Evolutionary conservation across 345 rosid species (phyloP), one percentile per base, ranked within the genome.

Genomic region (Combretum micranthum): DNA sequence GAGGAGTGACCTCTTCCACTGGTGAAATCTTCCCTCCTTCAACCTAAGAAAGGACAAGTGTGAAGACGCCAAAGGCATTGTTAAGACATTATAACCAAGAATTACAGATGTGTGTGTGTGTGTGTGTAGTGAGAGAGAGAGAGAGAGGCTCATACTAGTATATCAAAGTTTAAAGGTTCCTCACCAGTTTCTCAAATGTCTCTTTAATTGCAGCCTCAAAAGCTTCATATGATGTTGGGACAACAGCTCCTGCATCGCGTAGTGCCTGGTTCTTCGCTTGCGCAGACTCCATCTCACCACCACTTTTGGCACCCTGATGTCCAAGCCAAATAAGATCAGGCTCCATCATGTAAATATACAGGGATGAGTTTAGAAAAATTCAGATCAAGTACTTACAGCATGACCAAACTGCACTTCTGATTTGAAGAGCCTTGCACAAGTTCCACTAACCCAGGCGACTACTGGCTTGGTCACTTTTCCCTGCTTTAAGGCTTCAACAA

Each of bases 261-360:
- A 92, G 75, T 47, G 98, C 97, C 79, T 88, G 90, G 76, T 92
- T 92, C 88, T 92, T 92, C n/a, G 88, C 98, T 74, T 92, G 98
- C 49, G 98, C 98, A 50, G 98, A 92, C 63, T 92, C 98, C 91
- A 92, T 68, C 77, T 86, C 98, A 16, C 89, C 95, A 13, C 97
- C 98, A 69, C 97, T 92, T 82, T 92, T 92, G 66, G 98, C 97
- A 32, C 97, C 98, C 98, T 92, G 72, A 60, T 66, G 19, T 15
- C 4, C 15, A 14, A 54, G 42, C 42, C 39, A 47, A 60, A 58
- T 42, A 55, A 59, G 48, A 56, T 60, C 15, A 47, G 57, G 42
- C 55, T 7, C 39, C 39, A 32, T 32, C 39, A 4, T 4, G 6
- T 32, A 4, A 1, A 32, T 7, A 32, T 32, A 32, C 39, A 32